These are phyloP conservation scores for Tolypocladium tropicale DNA, from an alignment of 2,329 filamentous ascomycete species.

Conservation along the genomic window DNA sequence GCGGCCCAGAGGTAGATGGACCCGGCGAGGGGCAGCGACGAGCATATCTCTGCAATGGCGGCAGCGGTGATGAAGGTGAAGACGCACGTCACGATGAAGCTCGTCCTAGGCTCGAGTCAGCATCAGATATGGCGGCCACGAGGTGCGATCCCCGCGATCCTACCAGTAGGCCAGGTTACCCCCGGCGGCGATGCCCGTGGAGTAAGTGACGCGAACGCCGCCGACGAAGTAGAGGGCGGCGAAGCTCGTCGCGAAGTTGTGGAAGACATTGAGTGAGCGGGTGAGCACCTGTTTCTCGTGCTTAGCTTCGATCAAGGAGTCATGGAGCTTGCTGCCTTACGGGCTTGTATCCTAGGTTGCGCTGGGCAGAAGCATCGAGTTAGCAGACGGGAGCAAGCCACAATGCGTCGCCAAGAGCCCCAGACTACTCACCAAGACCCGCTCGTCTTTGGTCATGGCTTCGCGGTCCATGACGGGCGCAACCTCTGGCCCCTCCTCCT, in stretches of 20 bases:
- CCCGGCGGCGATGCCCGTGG: conserved; percentile 51
- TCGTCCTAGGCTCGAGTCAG: conserved; percentile 32
- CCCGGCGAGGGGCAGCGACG: conserved; percentile 46
- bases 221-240: conserved; percentile 51
- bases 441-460: neutral
- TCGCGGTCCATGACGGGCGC: neutral
- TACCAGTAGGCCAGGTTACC: conserved; percentile 52
- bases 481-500: neutral
- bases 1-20: conserved; percentile 55
- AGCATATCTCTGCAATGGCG: conserved; percentile 50
- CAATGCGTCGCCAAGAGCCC: neutral
- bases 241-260: neutral
- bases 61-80: conserved; percentile 52
- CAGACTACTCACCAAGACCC: neutral
- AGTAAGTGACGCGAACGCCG: conserved; percentile 49
- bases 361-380: neutral
- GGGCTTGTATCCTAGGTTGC: neutral
- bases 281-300: neutral
- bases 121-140: neutral
- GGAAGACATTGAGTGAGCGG: neutral
- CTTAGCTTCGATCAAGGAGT: neutral
- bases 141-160: neutral
- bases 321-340: neutral
- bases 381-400: neutral
- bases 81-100: conserved; percentile 47